Base-by-base conservation (phyloP, 2,329 filamentous ascomycete genomes). In the Sclerotinia nivalis region DNA sequence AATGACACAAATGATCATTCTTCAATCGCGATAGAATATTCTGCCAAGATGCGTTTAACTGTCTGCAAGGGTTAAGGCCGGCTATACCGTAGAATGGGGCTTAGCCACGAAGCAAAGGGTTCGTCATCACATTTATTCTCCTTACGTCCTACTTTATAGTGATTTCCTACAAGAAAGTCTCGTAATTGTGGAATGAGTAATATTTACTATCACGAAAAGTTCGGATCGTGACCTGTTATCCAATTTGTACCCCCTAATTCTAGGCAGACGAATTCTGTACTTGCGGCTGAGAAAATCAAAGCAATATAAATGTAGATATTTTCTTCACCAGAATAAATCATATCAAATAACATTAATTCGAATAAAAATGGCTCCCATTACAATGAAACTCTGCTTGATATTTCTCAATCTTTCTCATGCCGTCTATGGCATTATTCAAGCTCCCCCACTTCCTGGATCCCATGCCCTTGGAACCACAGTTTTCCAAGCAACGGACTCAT, bases 401-500 rank as follows among this genome's bases (percentile, higher is more conserved):
- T 18, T 59, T 49, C 43, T 68, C 54, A 61, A 43, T 40, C 13
- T 50, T 49, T 49, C 54, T 2, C 7, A 37, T 43, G n/a, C n/a
- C n/a, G 34, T 47, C 40, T 40, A 69, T 49, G 67, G 20, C 13
- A 18, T 49, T 10, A 18, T 65, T 13, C 67, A 69, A 43, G 67
- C 67, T 13, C 67, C 67, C 10, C 50, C 40, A 65, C 50, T 69
- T 4, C 49, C 37, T 28, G 67, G 59, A 9, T 28, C 50, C 25
- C 54, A 69, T 49, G 28, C 31, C 25, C 67, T 69, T 10, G 67
- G 67, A 18, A 69, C 67, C 15, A 69, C 67, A 7, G 50, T 47
- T 18, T 60, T 69, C n/a, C 59, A 69, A 49, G 47, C 54, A 20
- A 65, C 47, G 0, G 59, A 69, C 50, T 47, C 67, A 12, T 47